phyloP scores from a whole-genome alignment of 495 filamentous ascomycete genomes.

The Polyplosphaeria fusca region DNA sequence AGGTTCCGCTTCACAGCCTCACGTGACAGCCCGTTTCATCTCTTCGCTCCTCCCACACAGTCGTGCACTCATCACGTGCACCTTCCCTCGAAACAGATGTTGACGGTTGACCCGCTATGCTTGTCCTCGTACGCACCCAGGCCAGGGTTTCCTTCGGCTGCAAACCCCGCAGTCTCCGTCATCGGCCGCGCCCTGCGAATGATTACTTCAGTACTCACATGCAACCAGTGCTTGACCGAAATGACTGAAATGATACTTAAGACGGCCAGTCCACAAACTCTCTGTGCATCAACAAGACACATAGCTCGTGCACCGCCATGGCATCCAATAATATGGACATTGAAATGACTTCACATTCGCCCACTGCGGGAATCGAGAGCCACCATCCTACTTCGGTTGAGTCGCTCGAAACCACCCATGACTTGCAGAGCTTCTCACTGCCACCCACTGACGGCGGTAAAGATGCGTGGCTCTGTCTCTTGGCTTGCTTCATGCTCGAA shows the following conservation, averaged over 20 bases:
- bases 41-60: too few species aligned
- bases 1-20: too few species aligned
- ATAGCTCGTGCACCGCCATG: neutral
- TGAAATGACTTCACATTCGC: conserved; percentile 5
- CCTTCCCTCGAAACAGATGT: too few species aligned
- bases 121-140: too few species aligned
- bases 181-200: conserved; percentile 13
- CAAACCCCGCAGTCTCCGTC: neutral
- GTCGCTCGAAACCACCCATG: conserved; percentile 3
- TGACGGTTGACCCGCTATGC: too few species aligned
- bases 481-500: conserved; percentile 61
- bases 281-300: too few species aligned
- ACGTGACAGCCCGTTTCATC: too few species aligned
- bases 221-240: too few species aligned
- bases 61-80: too few species aligned
- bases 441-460: conserved; percentile 59
- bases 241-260: too few species aligned
- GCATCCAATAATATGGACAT: conserved; percentile 1
- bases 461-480: conserved; percentile 63
- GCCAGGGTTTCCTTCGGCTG: too few species aligned
- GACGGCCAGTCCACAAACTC: too few species aligned
- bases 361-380: neutral
- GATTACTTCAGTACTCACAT: neutral
- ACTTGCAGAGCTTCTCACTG: conserved; percentile 42
- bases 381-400: neutral